A percentile compares a stretch with the other conserved stretches of the same genome.
Conservation (phyloP, 1,284 basidiomycete species). For the Xerocomus nothofagi region DNA sequence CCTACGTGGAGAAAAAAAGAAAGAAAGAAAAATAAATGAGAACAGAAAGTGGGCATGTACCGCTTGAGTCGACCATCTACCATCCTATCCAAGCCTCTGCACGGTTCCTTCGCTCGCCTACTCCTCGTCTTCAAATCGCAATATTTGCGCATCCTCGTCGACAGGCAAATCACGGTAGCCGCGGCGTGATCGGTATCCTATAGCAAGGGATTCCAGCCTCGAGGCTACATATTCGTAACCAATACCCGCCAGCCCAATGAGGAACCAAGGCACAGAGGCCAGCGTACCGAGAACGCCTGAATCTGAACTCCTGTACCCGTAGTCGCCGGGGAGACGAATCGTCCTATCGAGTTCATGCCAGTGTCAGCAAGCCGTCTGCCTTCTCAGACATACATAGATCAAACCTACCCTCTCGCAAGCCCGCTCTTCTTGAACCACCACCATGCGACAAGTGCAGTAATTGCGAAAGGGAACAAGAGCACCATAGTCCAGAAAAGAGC, state of each 20-base stretch:
- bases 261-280: slow-evolving; percentile 84
- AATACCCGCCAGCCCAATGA: slow-evolving; percentile 75
- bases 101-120: slow-evolving; percentile 18
- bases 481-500: slow-evolving; percentile 82
- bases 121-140: slow-evolving; percentile 81
- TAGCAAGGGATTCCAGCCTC: slow-evolving; percentile 42
- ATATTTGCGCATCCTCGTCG: slow-evolving; percentile 86
- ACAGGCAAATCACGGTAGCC: slow-evolving; percentile 84
- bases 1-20: neutral
- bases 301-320: slow-evolving; percentile 39
- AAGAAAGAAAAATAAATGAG: neutral
- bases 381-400: neutral
- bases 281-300: slow-evolving; percentile 66
- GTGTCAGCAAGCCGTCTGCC: slow-evolving; percentile 8
- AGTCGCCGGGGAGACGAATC: slow-evolving; percentile 68
- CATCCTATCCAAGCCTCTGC: neutral
- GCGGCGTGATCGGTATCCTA: slow-evolving; percentile 48
- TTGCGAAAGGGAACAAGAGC: slow-evolving; percentile 68
- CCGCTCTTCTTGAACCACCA: slow-evolving; percentile 79
- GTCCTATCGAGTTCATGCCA: slow-evolving; percentile 44
- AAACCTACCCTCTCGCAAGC: slow-evolving; percentile 65
- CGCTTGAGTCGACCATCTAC: neutral
- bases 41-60: neutral
- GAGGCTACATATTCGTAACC: slow-evolving; percentile 66
- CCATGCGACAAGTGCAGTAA: slow-evolving; percentile 73